These are phyloP conservation scores for Monascus purpureus DNA, from an alignment of 495 filamentous ascomycete species.

Conservation along the genomic window DNA sequence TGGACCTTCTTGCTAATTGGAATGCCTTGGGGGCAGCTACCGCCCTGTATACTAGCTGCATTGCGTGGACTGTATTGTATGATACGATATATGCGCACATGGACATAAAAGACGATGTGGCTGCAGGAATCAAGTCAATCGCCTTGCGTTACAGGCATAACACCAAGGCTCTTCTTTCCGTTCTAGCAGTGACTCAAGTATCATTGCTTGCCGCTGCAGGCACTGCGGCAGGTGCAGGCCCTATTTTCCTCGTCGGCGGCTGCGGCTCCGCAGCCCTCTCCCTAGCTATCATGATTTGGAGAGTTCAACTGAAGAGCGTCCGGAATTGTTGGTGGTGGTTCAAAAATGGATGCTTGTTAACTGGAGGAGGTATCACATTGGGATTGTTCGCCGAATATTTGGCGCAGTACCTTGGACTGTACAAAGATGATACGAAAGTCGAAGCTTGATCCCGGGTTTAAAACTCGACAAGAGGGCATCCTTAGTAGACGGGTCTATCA, in stretches of 20 bases:
- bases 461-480: neutral
- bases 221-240: slow-evolving; percentile 56
- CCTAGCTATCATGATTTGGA: slow-evolving; percentile 77
- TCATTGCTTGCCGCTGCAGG: slow-evolving; percentile 71
- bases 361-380: slow-evolving; percentile 50
- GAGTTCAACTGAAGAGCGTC: slow-evolving; percentile 70
- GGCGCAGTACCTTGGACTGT: slow-evolving; percentile 18
- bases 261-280: slow-evolving; percentile 70
- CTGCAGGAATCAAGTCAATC: slow-evolving; percentile 91
- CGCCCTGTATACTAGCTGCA: slow-evolving; percentile 69
- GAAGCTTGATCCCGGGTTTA: neutral
- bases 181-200: slow-evolving; percentile 61
- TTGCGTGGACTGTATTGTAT: slow-evolving; percentile 90
- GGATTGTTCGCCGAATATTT: slow-evolving; percentile 53
- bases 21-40: slow-evolving; percentile 52
- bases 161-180: slow-evolving; percentile 73
- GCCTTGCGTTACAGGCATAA: slow-evolving; percentile 76
- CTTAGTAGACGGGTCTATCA: too few species aligned
- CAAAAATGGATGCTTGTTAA: slow-evolving; percentile 53
- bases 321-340: slow-evolving; percentile 98
- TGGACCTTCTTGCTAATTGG: slow-evolving; percentile 58
- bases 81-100: slow-evolving; percentile 99
- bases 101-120: slow-evolving; percentile 89
- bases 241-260: slow-evolving; percentile 70
- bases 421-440: slow-evolving; percentile 7